Percentiles rank a stretch among this genome's conserved stretches.
Conservation (phyloP, 2,329 filamentous ascomycete genomes). For the Neofusicoccum kwambonambiense region DNA sequence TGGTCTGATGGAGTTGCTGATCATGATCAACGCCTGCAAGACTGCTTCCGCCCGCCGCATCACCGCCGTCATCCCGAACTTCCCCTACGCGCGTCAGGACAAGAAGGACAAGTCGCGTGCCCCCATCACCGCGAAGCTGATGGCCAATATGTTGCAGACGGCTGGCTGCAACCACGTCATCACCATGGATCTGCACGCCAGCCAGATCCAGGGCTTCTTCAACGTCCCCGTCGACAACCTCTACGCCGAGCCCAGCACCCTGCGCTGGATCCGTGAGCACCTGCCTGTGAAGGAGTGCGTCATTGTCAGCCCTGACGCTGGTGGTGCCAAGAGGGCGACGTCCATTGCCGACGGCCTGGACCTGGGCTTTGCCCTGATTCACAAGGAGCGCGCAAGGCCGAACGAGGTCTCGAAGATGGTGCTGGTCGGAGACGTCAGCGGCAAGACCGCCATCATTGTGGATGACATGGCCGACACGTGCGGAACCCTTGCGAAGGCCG, state of each 20-base stretch:
- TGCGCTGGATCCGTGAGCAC: constrained; percentile 89
- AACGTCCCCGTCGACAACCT: constrained; percentile 79
- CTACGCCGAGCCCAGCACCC: constrained; percentile 88
- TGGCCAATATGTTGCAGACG: constrained; percentile 96
- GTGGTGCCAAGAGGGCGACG: constrained; percentile 91
- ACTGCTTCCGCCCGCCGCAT: constrained; percentile 83
- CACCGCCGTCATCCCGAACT: constrained; percentile 93
- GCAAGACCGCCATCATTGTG: constrained; percentile 91
- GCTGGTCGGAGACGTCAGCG: constrained; percentile 89
- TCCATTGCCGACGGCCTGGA: constrained; percentile 91
- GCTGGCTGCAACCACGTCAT: constrained; percentile 92
- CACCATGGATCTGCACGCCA: constrained; percentile 93
- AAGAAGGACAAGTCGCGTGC: constrained; percentile 96
- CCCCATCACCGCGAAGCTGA: constrained; percentile 93
- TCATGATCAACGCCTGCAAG: constrained; percentile 96
- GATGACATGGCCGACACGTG: constrained; percentile 99
- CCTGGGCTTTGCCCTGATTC: constrained; percentile 87
- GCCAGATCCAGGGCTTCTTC: constrained; percentile 95
- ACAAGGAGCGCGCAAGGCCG: constrained; percentile 90
- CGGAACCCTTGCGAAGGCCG: constrained; percentile 83
- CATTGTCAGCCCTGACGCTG: constrained; percentile 92
- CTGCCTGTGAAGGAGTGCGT: constrained; percentile 78
- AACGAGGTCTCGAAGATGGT: constrained; percentile 93
- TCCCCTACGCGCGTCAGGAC: constrained; percentile 93
- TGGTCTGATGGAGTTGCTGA: constrained; percentile 94